These are phyloP conservation scores for Scedosporium minutisporum DNA, from an alignment of 2,329 filamentous ascomycete species.

Conservation along the genomic window DNA sequence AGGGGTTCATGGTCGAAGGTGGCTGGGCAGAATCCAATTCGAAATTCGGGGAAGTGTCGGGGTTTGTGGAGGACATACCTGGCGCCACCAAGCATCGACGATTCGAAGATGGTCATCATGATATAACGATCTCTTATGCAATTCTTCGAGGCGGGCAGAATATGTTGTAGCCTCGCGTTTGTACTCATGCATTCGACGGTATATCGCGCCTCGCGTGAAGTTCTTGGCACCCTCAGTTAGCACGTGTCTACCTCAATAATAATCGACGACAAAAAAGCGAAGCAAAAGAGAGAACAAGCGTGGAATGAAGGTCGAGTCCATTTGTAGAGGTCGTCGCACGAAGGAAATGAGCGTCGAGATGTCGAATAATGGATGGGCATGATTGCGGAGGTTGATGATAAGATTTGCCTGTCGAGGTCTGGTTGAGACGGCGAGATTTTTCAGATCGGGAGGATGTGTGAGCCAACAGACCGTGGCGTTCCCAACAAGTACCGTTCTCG, in stretches of 20 bases:
- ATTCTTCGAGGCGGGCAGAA: slow-evolving; percentile 70
- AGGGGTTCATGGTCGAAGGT: not conserved
- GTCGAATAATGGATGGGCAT: not conserved
- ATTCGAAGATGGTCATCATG: slow-evolving; percentile 90
- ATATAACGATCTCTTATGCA: slow-evolving; percentile 66
- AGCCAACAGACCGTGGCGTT: not conserved
- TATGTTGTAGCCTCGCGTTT: slow-evolving; percentile 79
- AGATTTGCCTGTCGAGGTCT: not conserved
- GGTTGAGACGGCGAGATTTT: not conserved
- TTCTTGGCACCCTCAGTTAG: slow-evolving; percentile 39
- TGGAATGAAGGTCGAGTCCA: not conserved
- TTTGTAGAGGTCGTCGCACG: not conserved
- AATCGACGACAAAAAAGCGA: not conserved
- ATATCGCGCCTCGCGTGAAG: slow-evolving; percentile 92
- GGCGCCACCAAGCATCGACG: slow-evolving; percentile 88
- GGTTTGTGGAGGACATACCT: slow-evolving; percentile 49
- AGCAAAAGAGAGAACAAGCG: not conserved
- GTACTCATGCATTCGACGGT: slow-evolving; percentile 96
- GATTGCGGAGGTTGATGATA: not conserved
- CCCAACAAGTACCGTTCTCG: not conserved
- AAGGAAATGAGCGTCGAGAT: not conserved
- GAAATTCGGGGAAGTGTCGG: not conserved
- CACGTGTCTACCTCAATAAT: not conserved
- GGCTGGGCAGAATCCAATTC: not conserved
- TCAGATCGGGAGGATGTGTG: not conserved